phyloP scores from a whole-genome alignment of 1,284 basidiomycete genomes.

The Megacollybia platyphylla region DNA sequence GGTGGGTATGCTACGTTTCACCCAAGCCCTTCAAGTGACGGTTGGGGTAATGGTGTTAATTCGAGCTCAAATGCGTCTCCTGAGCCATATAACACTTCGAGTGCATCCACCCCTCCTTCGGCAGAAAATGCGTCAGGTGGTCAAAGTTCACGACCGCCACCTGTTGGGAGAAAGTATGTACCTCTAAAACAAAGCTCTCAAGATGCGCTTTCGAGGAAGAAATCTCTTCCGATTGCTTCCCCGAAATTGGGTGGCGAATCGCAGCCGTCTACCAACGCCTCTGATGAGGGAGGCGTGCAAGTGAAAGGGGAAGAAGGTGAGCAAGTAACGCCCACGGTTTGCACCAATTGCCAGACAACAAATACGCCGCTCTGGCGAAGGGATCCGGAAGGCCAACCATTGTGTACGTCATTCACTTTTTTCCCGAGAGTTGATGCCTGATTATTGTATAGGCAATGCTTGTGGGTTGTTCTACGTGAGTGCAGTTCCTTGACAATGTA shows the following conservation, averaged over 20 bases:
- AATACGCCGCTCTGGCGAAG: conserved; percentile 93
- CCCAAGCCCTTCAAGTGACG: conserved; percentile 70
- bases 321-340: conserved; percentile 57
- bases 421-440: conserved; percentile 7
- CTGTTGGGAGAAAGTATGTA: conserved; percentile 37
- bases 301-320: conserved; percentile 54
- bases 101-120: conserved; percentile 58
- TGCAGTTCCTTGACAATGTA: conserved; percentile 11
- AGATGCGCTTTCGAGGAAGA: conserved; percentile 42
- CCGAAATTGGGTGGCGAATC: conserved; percentile 17
- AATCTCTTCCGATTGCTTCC: conserved; percentile 26
- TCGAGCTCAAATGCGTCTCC: conserved; percentile 63
- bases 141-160: conserved; percentile 11
- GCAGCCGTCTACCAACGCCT: conserved; percentile 41
- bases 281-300: conserved; percentile 25
- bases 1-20: conserved; percentile 39
- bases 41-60: conserved; percentile 54
- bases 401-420: conserved; percentile 45
- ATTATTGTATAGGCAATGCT: conserved; percentile 47
- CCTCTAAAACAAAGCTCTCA: conserved; percentile 43
- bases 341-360: conserved; percentile 91
- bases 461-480: conserved; percentile 86
- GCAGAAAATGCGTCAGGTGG: conserved; percentile 29
- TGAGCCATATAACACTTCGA: conserved; percentile 58
- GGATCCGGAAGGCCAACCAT: conserved; percentile 88